Evolutionary conservation across 176 grass and related monocot species (phyloP), one percentile per base, ranked within the genome.

Genomic region (Lolium perenne): DNA sequence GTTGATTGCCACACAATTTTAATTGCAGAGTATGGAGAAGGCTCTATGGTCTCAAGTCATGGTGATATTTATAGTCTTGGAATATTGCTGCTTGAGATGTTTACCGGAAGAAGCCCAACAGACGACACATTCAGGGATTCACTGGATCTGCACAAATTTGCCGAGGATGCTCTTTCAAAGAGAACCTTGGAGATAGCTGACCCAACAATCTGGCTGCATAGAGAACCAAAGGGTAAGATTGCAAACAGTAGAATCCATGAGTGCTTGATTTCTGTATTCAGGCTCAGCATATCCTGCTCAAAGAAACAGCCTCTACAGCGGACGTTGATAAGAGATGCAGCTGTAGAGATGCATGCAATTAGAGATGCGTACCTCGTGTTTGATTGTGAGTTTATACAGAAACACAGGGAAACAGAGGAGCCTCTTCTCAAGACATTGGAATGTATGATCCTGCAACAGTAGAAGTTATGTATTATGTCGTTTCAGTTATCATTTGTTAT

Each of bases 51-150:
- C 3, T 51, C 72, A 4, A 51, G 45, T 26, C 45, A 51, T 75
- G 47, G 72, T 53, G 72, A 75, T 53, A 75, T 75, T 32, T 75
- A 75, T 18, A 75, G 72, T 32, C 47, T 75, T 75, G 72, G 72
- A 25, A 75, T 75, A 75, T 53, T 75, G 47, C 72, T 75, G 23
- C 72, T 75, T 17, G 72, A 75, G 72, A 75, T 75, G 22, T 75
- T 75, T 53, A 75, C 47, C 7, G 47, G 72, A 53, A 75, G 22
- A 53, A 75, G 72, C 72, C 72, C 72, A 51, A 53, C 14, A 29
- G 72, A 75, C 1, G 72, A 53, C 8, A 75, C 1, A 7, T 51
- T 75, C 6, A 4, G 47, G 22, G 14, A 75, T 75, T 51, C 72
- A 75, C 0, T 75, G 47, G 47, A 50, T 51, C 72, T 75, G 22